Percentiles rank a stretch among this genome's conserved stretches.
Conservation (phyloP, 768 basidiomycete genomes). For the Russula sp. region DNA sequence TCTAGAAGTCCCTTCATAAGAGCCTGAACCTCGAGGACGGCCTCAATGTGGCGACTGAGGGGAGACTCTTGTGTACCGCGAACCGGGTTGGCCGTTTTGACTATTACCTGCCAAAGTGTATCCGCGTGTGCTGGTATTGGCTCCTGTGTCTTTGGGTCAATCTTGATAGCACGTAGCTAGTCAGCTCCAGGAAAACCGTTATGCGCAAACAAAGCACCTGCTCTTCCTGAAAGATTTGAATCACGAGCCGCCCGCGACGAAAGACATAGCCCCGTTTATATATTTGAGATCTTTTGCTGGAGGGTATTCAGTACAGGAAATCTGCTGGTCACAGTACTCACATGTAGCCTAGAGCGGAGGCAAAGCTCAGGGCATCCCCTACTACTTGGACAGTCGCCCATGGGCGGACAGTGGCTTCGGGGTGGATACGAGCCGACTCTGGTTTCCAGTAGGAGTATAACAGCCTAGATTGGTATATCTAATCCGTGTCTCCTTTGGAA, state of each 20-base stretch:
- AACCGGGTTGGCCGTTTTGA: conserved; percentile 74
- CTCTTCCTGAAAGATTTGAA: conserved; percentile 84
- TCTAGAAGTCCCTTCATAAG: conserved; percentile 83
- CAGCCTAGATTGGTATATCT: conserved; percentile 41
- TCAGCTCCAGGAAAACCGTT: neutral
- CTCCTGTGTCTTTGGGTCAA: conserved; percentile 68
- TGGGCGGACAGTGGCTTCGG: conserved; percentile 81
- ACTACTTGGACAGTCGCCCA: conserved; percentile 76
- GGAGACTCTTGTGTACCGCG: conserved; percentile 75
- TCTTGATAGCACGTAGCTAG: conserved; percentile 35
- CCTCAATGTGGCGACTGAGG: conserved; percentile 61
- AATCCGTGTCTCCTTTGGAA: neutral
- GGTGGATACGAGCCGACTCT: conserved; percentile 76
- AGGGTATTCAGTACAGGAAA: neutral
- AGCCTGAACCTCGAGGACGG: conserved; percentile 72
- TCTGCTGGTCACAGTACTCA: conserved; percentile 32
- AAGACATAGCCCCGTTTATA: conserved; percentile 81
- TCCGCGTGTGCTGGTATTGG: conserved; percentile 74
- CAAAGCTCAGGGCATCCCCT: conserved; percentile 76
- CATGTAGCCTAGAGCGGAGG: conserved; percentile 73
- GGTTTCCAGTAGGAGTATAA: conserved; percentile 79
- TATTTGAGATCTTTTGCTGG: conserved; percentile 63
- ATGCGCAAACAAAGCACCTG: conserved; percentile 41
- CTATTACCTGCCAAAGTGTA: conserved; percentile 84
- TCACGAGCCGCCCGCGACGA: conserved; percentile 59